Evolutionary conservation across 2,329 filamentous ascomycete genomes (phyloP).

Genomic region (Trichocomaceae sp.): DNA sequence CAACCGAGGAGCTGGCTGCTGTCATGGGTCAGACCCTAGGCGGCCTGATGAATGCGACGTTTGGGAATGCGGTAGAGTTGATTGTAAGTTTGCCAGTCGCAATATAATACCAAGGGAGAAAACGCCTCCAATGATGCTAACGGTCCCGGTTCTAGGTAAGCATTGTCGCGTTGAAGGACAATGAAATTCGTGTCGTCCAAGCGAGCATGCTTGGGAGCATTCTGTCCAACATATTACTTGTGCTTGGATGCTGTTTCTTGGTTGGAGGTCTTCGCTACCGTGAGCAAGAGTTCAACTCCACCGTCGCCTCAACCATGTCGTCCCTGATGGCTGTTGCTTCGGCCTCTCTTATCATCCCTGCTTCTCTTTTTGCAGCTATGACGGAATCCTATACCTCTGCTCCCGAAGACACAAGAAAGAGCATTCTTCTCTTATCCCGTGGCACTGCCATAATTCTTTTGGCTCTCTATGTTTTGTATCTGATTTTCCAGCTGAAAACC

Average conservation of each 20-base stretch:
- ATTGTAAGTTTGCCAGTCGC: conserved; percentile 54
- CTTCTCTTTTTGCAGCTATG: conserved; percentile 64
- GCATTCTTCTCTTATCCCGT: conserved; percentile 65
- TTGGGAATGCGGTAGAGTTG: conserved; percentile 60
- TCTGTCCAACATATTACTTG: conserved; percentile 85
- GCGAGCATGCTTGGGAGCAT: conserved; percentile 96
- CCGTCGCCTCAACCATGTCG: conserved; percentile 48
- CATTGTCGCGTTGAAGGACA: conserved; percentile 77
- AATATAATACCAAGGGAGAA: background rate
- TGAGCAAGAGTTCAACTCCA: conserved; percentile 56
- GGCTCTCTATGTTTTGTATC: conserved; percentile 67
- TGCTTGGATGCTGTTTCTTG: conserved; percentile 74
- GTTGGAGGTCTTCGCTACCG: conserved; percentile 64
- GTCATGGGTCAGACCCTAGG: conserved; percentile 57
- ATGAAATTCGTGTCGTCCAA: conserved; percentile 93
- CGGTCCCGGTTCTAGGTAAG: conserved; percentile 62
- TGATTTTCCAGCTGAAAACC: conserved; percentile 70
- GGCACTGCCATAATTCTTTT: conserved; percentile 71
- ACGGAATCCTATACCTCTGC: conserved; percentile 33
- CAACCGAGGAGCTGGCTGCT: conserved; percentile 56
- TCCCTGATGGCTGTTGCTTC: conserved; percentile 70
- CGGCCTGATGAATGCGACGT: conserved; percentile 59
- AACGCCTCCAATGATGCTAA: background rate
- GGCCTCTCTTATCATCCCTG: conserved; percentile 71
- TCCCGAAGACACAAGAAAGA: conserved; percentile 35